Evolutionary conservation across 257 asterid species (phyloP).

Genomic region (Verbena officinalis): DNA sequence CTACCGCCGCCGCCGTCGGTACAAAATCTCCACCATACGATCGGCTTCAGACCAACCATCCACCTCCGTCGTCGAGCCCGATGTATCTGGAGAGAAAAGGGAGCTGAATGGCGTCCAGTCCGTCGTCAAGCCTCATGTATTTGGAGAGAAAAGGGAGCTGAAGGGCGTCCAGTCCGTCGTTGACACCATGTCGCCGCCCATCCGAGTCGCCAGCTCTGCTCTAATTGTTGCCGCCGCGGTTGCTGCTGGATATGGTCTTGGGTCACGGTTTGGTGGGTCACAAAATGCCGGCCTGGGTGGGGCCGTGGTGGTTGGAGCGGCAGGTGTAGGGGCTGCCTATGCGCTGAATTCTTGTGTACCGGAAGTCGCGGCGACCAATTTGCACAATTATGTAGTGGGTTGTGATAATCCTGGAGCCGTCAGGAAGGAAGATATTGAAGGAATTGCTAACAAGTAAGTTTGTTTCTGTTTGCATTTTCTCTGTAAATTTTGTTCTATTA

Average conservation of each 20-base stretch:
- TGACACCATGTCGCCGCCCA: slow-evolving; percentile 73
- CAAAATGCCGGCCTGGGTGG: slow-evolving; percentile 77
- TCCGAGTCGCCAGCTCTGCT: slow-evolving; percentile 77
- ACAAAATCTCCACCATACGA: slow-evolving; percentile 38
- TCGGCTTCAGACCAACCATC: slow-evolving; percentile 35
- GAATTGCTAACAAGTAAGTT: slow-evolving; percentile 54
- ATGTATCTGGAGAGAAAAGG: slow-evolving; percentile 69
- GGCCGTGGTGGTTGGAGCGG: slow-evolving; percentile 80
- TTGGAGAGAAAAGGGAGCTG: slow-evolving; percentile 74
- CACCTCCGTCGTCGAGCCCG: slow-evolving; percentile 41
- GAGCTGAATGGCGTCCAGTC: slow-evolving; percentile 69
- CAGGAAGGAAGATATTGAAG: slow-evolving; percentile 85
- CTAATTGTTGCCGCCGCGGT: slow-evolving; percentile 68
- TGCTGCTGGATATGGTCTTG: slow-evolving; percentile 90
- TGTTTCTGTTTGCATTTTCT: neutral
- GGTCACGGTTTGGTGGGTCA: slow-evolving; percentile 75
- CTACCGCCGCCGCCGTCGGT: slow-evolving; percentile 46
- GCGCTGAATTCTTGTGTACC: slow-evolving; percentile 87
- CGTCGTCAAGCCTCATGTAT: slow-evolving; percentile 55
- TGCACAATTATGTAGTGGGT: slow-evolving; percentile 83
- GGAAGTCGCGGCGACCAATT: slow-evolving; percentile 79
- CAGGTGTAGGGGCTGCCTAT: slow-evolving; percentile 87
- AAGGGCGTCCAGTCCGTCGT: slow-evolving; percentile 66
- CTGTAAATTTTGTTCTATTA: neutral
- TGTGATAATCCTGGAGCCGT: slow-evolving; percentile 71